Evolutionary conservation across 768 basidiomycete genomes (phyloP), one percentile per base, ranked within the genome.

Genomic region (Gymnopilus dilepis): DNA sequence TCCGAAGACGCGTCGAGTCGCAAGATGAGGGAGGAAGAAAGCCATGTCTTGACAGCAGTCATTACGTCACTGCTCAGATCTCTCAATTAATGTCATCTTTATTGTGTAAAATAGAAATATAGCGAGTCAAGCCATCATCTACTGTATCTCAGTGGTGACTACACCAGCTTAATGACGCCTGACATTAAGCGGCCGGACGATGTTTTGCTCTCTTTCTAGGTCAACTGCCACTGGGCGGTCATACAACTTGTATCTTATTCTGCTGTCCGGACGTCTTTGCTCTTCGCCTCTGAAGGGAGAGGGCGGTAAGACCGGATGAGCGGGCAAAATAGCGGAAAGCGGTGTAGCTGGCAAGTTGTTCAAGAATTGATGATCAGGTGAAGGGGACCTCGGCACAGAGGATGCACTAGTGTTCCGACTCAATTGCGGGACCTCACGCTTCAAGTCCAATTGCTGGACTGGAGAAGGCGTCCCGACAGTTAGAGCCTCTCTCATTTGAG

Each of bases 321-420:
- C 63, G 19, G 70, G 69, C 8, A 72, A 60, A 19, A 60, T 41
- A 5, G 63, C 67, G 13, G 71, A 66, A 38, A 65, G 67, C 7
- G 74, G 73, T 13, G 72, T 67, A 15, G 67, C 51, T 12, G 72
- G 71, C 42, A 74, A 58, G 13, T 65, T 65, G 17, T 62, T 38
- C 55, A 67, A 65, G 9, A 60, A 67, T 26, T 48, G 56, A 21
- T 58, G 59, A 19, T 65, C 56, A 15, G 67, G 69, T 17, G 72
- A 71, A 21, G 72, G 71, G 12, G 69, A 64, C 15, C 73, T 63
- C 6, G 74, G 73, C 4, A 70, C 67, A n/a, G 65, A 68, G 37
- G 70, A 68, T 19, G 67, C 48, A 22, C 64, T 67, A 13, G 9
- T 33, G 24, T 37, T 58, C 9, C 64, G 59, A 34, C 52, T 65